Evolutionary conservation across 2,329 filamentous ascomycete genomes (phyloP), one percentile per base, ranked within the genome.

Genomic region (Blastomyces silverae): DNA sequence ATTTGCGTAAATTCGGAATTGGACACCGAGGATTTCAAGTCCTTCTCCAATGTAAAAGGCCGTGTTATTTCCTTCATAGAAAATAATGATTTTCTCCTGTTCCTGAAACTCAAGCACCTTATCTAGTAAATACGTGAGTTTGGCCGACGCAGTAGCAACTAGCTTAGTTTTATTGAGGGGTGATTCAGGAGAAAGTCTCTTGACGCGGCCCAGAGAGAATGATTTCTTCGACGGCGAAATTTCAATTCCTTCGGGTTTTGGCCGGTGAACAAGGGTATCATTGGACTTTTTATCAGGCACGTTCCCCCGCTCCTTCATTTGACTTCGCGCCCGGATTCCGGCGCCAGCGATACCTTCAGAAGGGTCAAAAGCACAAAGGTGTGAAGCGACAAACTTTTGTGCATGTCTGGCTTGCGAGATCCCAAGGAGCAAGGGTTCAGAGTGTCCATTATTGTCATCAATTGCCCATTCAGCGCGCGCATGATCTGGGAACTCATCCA

Each of bases 41-140:
- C 89, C 86, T 72, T 92, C 87, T 0, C 91, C 89, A 50, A 97
- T 84, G 77, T 95, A 96, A 75, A 85, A 96, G 0, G 91, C 92
- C 1, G 89, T 83, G 70, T 96, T 93, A 66, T 94, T 89, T 42
- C 89, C 89, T 66, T 96, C 91, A 74, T 96, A 97, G 75, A 97
- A 97, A 11, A 97, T 84, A 62, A 97, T 85, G 3, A 95, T 94
- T 75, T 97, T 96, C 71, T 96, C 92, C 0, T 83, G 77, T 0
- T 81, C 76, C 63, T 94, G 85, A 67, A 92, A 81, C 62, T 83
- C 80, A 5, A 87, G 75, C 15, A 97, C 86, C 42, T 85, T 82
- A 63, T 92, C 88, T 22, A 96, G 79, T 6, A 97, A 80, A 71
- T 97, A 96, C 2, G 89, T 92, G 2, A 97, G 81, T 75, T 97